Percentiles rank a stretch among this genome's conserved stretches.
Evolutionary conservation across 768 basidiomycete genomes (phyloP).

Genomic region (Auricularia sp.): DNA sequence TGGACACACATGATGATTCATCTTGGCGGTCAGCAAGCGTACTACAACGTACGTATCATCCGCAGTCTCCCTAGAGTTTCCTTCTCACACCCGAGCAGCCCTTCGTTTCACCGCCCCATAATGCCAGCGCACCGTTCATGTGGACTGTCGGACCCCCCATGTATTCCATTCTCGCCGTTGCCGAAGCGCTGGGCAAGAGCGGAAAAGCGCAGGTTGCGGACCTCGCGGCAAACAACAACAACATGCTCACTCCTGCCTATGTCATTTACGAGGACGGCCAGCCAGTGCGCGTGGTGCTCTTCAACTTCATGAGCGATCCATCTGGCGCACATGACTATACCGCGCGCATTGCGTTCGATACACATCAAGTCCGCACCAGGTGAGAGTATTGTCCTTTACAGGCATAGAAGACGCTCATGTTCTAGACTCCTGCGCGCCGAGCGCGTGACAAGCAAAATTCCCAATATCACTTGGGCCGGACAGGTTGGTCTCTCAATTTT

Average conservation of each 20-base stretch:
- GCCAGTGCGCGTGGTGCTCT: conserved; percentile 51
- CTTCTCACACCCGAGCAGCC: conserved; percentile 10
- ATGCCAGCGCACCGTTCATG: conserved; percentile 43
- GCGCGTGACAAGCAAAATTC: conserved; percentile 40
- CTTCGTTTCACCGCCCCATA: conserved; percentile 36
- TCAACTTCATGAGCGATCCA: conserved; percentile 63
- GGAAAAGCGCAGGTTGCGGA: conserved; percentile 61
- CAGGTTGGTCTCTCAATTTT: conserved; percentile 25
- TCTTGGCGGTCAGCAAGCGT: conserved; percentile 54
- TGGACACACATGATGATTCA: conserved; percentile 43
- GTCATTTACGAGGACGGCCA: conserved; percentile 65
- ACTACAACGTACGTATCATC: conserved; percentile 46
- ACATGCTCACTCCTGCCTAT: conserved; percentile 51
- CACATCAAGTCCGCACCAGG: conserved; percentile 45
- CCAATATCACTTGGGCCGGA: conserved; percentile 67
- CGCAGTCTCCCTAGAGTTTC: neutral
- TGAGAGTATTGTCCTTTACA: conserved; percentile 20
- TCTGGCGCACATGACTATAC: conserved; percentile 45
- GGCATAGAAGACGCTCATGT: neutral
- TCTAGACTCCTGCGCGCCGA: conserved; percentile 44
- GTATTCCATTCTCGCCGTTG: conserved; percentile 61
- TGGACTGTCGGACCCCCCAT: conserved; percentile 72
- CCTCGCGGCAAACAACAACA: conserved; percentile 40
- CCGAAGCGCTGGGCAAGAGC: conserved; percentile 60
- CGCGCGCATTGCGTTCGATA: conserved; percentile 35